These are phyloP conservation scores for Castanea sativa DNA, from an alignment of 306 rosid species.

Conservation along the genomic window DNA sequence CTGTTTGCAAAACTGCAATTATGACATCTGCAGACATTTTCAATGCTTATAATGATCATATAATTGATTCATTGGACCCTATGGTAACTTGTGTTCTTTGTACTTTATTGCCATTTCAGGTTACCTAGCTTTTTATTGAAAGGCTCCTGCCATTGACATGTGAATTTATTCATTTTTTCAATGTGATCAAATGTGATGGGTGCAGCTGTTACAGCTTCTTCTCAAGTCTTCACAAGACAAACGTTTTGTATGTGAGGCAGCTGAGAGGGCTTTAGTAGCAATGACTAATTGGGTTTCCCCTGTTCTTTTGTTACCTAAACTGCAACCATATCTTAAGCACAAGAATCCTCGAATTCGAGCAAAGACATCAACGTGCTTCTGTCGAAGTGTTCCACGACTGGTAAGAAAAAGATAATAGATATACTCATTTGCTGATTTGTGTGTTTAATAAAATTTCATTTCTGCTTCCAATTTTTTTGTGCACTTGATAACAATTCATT, in stretches of 20 bases:
- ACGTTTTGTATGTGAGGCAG: constrained; percentile 97
- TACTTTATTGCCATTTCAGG: constrained; percentile 4
- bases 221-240: constrained; percentile 98
- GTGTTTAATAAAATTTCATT: not conserved
- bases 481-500: not conserved
- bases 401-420: constrained; percentile 43
- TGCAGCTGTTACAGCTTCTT: constrained; percentile 93
- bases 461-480: not conserved
- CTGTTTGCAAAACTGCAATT: constrained; percentile 95
- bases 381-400: constrained; percentile 83
- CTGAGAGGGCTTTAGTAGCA: constrained; percentile 81
- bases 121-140: constrained; percentile 17
- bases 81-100: constrained; percentile 51
- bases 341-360: constrained; percentile 92
- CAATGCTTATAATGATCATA: constrained; percentile 62
- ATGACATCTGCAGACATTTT: constrained; percentile 97
- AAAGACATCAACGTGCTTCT: constrained; percentile 85
- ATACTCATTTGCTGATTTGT: constrained; percentile 8
- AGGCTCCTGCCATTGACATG: not conserved
- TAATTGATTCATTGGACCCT: constrained; percentile 86
- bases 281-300: constrained; percentile 89
- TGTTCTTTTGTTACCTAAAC: constrained; percentile 64
- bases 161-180: constrained; percentile 11
- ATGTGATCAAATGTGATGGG: constrained; percentile 25
- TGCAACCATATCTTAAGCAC: constrained; percentile 85